Evolutionary conservation across 306 rosid genomes (phyloP), one percentile per base, ranked within the genome.

Genomic region (Herpetospermum pedunculosum): DNA sequence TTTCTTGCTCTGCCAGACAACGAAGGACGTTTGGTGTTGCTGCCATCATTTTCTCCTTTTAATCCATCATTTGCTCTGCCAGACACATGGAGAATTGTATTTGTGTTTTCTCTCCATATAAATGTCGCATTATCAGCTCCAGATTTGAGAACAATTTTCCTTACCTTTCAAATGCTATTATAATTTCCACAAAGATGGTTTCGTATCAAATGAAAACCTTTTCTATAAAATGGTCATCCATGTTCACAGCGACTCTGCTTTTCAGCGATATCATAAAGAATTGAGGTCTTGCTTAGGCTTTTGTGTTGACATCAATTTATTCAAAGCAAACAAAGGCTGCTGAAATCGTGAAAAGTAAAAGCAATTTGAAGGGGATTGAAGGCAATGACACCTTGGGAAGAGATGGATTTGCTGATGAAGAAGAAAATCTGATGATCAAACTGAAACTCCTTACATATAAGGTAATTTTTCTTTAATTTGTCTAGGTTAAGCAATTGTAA

Each of bases 211-310:
- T 60, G 95, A 91, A 75, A 77, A 84, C 72, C 82, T 89, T 81
- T 91, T 86, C 82, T 94, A 91, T 76, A 94, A 92, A 81, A 88
- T 94, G 97, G 95, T 94, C 76, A 85, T 94, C 83, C 99, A 94
- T 40, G 95, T 94, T 46, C 99, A 77, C 77, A 84, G 95, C 25
- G 99, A 94, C 83, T 91, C 95, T 34, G 77, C 88, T 49, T 94
- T 94, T 70, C 85, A 92, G 49, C 81, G 97, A 77, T 94, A 91
- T 81, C 97, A 88, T 62, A 91, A 85, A 73, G 97, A 91, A 73
- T 84, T 91, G 95, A 91, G 97, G 96, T 91, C 48, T 35, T 26
- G 77, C 58, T 55, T 8, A 37, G 98, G 99, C 5, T 94, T 89
- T 79, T 94, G 91, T 70, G 85, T 91, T 69, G 96, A 91, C 82